Evolutionary conservation across 768 basidiomycete genomes (phyloP).

Genomic region (Tremella fuciformis): DNA sequence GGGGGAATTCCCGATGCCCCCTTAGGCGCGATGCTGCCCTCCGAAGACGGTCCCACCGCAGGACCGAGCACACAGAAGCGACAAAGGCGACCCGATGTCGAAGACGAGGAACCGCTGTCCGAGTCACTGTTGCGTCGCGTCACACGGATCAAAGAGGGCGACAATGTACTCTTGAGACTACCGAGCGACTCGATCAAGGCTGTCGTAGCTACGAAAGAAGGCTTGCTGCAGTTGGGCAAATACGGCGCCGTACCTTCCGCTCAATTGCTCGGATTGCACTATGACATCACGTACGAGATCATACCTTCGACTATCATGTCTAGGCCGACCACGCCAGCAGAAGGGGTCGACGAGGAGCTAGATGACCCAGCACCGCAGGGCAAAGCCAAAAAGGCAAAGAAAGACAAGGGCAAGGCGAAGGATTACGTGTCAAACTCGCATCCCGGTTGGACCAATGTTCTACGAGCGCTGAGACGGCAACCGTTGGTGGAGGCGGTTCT

Average conservation of each 20-base stretch:
- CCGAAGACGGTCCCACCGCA: too few species aligned
- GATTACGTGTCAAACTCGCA: conserved; percentile 55
- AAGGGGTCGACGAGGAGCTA: neutral
- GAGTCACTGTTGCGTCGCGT: conserved; percentile 36
- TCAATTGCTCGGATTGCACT: conserved; percentile 76
- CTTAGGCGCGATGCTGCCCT: too few species aligned
- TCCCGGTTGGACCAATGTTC: conserved; percentile 29
- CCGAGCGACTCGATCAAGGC: conserved; percentile 77
- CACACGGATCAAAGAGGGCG: conserved; percentile 61
- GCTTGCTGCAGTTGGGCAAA: conserved; percentile 73
- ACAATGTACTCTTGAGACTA: conserved; percentile 73
- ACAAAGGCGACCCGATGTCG: conserved; percentile 18
- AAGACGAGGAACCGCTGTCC: conserved; percentile 1
- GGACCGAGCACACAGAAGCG: conserved; percentile 1
- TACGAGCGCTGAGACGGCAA: conserved; percentile 32
- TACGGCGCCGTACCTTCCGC: conserved; percentile 77
- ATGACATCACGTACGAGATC: conserved; percentile 87
- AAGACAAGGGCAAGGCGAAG: conserved; percentile 66
- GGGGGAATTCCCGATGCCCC: too few species aligned
- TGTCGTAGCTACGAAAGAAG: conserved; percentile 64
- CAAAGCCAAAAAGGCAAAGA: conserved; percentile 38
- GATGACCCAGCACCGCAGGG: conserved; percentile 2
- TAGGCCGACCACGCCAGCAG: neutral
- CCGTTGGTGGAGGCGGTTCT: conserved; percentile 39
- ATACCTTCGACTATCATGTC: neutral